phyloP scores from a whole-genome alignment of 306 rosid species.

The Canavalia ensiformis region DNA sequence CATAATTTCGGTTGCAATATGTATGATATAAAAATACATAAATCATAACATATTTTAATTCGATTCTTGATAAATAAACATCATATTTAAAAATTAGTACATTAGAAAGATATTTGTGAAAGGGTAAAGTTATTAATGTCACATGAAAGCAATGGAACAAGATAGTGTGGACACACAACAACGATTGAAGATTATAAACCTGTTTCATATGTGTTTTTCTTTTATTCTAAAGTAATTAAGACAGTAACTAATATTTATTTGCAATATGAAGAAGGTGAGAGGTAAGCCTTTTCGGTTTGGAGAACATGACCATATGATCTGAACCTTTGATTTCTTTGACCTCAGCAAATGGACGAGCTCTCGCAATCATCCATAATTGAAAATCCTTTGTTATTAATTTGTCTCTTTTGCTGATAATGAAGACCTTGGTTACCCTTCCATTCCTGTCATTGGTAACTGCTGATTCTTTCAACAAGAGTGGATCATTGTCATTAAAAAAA shows the following conservation, averaged over 20 bases:
- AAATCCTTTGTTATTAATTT: not conserved
- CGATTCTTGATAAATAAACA: no score
- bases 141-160: no score
- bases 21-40: no score
- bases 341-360: slow-evolving; percentile 44
- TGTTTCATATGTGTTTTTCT: no score
- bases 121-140: no score
- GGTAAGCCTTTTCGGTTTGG: slow-evolving; percentile 37
- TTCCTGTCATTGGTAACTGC: not conserved
- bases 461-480: not conserved
- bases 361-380: slow-evolving; percentile 46
- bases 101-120: no score
- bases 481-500: not conserved
- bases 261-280: slow-evolving; percentile 39
- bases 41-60: no score
- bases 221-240: no score
- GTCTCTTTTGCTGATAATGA: not conserved
- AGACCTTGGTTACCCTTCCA: not conserved
- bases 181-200: no score
- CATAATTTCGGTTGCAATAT: no score
- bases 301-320: slow-evolving; percentile 60
- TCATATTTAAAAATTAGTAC: no score
- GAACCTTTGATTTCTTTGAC: slow-evolving; percentile 39
- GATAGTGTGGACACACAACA: no score
- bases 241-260: not conserved